A percentile compares a stretch with the other conserved stretches of the same genome.
Conservation (phyloP, 1,139 yeast genomes). For the Lodderomyces theae region DNA sequence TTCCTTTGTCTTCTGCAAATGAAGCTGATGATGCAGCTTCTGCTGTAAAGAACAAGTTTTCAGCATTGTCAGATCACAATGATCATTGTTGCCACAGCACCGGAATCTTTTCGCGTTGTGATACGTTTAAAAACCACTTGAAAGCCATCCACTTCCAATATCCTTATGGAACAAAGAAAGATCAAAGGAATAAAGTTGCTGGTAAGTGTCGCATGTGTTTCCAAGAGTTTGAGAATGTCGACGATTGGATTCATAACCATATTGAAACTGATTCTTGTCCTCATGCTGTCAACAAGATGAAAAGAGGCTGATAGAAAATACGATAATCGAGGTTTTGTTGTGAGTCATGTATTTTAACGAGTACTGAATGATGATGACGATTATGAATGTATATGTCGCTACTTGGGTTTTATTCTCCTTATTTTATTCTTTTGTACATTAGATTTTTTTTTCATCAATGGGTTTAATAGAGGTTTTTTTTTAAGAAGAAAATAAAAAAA, state of each 20-base stretch:
- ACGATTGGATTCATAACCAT: slow-evolving; percentile 75
- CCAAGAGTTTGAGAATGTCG: slow-evolving; percentile 60
- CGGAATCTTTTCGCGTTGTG: slow-evolving; percentile 85
- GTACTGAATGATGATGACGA: slow-evolving; percentile 1
- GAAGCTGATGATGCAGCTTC: too few relatives aligned
- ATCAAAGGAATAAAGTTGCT: slow-evolving; percentile 60
- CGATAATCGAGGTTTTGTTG: too few relatives aligned
- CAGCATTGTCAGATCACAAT: too few relatives aligned
- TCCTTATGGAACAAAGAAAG: slow-evolving; percentile 83
- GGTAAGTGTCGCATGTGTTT: slow-evolving; percentile 84
- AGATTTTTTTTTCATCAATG: too few relatives aligned
- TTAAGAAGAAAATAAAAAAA: too few relatives aligned
- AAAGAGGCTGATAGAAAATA: too few relatives aligned
- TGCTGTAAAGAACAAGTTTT: too few relatives aligned
- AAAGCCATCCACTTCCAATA: slow-evolving; percentile 88
- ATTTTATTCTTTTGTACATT: too few relatives aligned
- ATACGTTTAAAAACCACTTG: slow-evolving; percentile 86
- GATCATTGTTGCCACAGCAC: slow-evolving; percentile 69
- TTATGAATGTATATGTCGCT: neutral
- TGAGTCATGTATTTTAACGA: too few relatives aligned
- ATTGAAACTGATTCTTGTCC: slow-evolving; percentile 59
- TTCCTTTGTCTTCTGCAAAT: too few relatives aligned
- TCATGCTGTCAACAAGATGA: slow-evolving; percentile 20
- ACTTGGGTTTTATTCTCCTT: too few relatives aligned
- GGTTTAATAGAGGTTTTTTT: too few relatives aligned